phyloP scores from a whole-genome alignment of 2,329 filamentous ascomycete species.

The Aspergillus quadricinctus region DNA sequence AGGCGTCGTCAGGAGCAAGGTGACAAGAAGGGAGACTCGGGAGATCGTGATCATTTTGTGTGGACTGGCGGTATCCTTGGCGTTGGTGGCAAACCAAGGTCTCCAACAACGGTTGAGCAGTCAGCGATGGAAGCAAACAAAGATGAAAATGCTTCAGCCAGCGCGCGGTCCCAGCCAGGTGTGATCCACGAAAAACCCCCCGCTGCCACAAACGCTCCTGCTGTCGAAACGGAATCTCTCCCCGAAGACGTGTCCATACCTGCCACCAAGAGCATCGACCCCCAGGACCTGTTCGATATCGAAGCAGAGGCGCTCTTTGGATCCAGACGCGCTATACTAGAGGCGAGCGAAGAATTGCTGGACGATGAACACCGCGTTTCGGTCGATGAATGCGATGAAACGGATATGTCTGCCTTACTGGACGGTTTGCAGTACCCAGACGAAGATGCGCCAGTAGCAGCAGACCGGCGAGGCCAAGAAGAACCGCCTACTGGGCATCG shows the following conservation, averaged over 20 bases:
- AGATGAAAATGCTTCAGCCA: neutral
- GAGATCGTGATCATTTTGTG: conserved; percentile 18
- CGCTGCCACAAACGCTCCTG: neutral
- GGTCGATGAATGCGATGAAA: neutral
- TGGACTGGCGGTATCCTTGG: conserved; percentile 35
- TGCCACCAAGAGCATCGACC: conserved; percentile 12
- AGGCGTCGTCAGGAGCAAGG: conserved; percentile 26
- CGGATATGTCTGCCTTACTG: neutral
- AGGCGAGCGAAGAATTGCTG: conserved; percentile 17
- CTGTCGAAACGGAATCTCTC: neutral
- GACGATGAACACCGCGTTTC: conserved; percentile 9
- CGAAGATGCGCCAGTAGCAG: neutral
- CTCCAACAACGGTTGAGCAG: conserved; percentile 4
- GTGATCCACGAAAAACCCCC: neutral
- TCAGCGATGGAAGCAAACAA: neutral
- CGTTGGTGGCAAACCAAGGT: conserved; percentile 19
- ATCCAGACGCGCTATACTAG: conserved; percentile 8
- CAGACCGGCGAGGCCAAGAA: neutral
- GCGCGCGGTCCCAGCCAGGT: neutral
- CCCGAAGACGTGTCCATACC: neutral
- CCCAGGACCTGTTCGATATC: conserved; percentile 23
- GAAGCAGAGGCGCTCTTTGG: conserved; percentile 20
- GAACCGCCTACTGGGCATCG: neutral
- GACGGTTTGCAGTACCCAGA: neutral
- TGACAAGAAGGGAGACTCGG: conserved; percentile 11